Base-by-base conservation (phyloP, 805 yeast species). In the Phaffomyces thermotolerans region DNA sequence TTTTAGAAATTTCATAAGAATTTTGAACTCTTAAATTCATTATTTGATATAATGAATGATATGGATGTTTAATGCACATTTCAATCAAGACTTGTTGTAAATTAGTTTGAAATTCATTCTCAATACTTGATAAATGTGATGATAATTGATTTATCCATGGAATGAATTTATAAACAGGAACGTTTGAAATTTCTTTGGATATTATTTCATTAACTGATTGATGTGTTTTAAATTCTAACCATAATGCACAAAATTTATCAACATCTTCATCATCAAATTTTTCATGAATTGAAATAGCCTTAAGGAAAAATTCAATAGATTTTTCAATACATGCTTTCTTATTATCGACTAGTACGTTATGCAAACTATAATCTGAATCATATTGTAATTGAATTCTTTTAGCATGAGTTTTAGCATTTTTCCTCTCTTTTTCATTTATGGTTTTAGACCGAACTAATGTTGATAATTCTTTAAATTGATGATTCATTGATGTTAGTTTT, bases 91-190 rank as follows among this genome's bases (percentile, higher is more conserved):
- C 59, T 1, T 57, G 51, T 31, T 72, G 71, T 20, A 89, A 59
- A 1, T 73, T 54, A 2, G 47, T 56, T 54, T 86, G 95, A 52
- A 88, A 89, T 0, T 53, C 56, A 1, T 71, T 58, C 0, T 51
- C 42, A 9, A 76, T 84, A 31, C 63, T 64, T 1, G 76, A 64
- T 14, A 90, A 56, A 43, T 93, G 68, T 0, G 97, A 86, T 3
- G 85, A 69, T 37, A 90, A 69, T 57, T 90, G 98, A 46, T 83
- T 81, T 32, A 81, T 69, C 96, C 97, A 90, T 0, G 88, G 76
- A 6, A 86, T 68, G 42, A 88, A 75, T 52, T 81, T 81, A 55
- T 69, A 67, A 13, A 75, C 68, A 0, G 95, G 84, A 17, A 86
- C 62, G 0, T 40, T 39, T 0, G 54, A 40, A 3, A 82, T 54